Conservation (phyloP, 75 land plant genomes). For the Cryptomeria japonica region DNA sequence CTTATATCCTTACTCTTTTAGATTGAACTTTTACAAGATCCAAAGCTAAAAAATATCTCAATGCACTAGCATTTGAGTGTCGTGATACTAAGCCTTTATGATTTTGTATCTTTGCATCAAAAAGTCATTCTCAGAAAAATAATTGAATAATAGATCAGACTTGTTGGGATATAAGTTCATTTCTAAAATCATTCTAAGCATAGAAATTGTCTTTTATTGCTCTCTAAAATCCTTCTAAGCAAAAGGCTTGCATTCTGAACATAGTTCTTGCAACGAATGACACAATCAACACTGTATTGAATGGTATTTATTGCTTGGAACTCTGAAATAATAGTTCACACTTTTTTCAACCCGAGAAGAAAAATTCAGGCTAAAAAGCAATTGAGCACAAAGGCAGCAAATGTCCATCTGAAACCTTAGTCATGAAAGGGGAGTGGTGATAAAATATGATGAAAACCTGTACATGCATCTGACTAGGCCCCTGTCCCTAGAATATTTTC, state of each 20-base stretch:
- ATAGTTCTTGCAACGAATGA: too few species aligned
- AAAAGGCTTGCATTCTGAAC: not conserved
- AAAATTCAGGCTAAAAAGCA: too few species aligned
- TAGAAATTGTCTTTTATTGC: not conserved
- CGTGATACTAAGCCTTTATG: not conserved
- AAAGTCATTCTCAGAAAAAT: not conserved
- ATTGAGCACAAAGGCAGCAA: too few species aligned
- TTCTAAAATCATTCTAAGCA: not conserved
- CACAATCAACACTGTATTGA: too few species aligned
- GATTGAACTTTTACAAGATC: not conserved
- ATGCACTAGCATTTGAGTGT: not conserved
- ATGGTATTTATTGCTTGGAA: too few species aligned
- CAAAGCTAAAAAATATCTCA: not conserved
- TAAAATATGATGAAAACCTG: too few species aligned
- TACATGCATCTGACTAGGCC: too few species aligned
- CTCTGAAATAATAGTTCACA: too few species aligned
- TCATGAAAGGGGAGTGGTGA: too few species aligned
- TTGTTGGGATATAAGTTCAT: not conserved
- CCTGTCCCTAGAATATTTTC: too few species aligned
- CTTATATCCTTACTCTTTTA: slow-evolving; percentile 3
- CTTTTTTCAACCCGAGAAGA: too few species aligned
- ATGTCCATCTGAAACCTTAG: too few species aligned
- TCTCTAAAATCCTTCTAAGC: not conserved
- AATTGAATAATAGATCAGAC: not conserved
- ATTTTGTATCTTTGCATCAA: not conserved